Conservation (phyloP, 2,329 filamentous ascomycete genomes). For the Chalaropsis thielavioides region DNA sequence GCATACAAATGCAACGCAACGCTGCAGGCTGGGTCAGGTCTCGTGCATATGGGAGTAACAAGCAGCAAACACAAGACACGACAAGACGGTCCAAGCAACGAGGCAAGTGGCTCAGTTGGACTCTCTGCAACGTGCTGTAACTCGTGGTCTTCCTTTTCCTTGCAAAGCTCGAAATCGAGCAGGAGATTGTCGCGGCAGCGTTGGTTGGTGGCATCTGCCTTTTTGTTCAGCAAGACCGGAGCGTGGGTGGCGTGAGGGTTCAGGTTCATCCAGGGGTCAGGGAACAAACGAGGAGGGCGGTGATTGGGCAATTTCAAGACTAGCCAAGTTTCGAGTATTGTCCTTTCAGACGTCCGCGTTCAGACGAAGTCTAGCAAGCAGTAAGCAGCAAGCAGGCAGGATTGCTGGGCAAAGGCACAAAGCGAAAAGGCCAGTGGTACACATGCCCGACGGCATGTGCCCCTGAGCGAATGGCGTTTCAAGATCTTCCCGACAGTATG, state of each 20-base stretch:
- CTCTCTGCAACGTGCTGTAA: not conserved
- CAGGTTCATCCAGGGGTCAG: no score
- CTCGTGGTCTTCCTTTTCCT: not conserved
- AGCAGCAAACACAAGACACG: no score
- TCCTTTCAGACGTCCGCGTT: not conserved
- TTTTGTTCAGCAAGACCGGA: no score
- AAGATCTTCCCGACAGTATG: slow-evolving; percentile 1
- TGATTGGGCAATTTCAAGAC: not conserved
- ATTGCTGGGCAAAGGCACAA: not conserved
- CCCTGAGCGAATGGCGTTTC: not conserved
- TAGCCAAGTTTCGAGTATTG: not conserved
- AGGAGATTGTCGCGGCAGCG: not conserved
- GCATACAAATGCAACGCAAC: not conserved
- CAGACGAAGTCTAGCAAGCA: not conserved
- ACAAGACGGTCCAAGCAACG: not conserved
- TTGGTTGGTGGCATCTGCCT: no score
- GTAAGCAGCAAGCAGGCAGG: not conserved
- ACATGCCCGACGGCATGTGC: no score
- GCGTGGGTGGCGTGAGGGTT: no score
- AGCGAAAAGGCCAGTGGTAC: no score
- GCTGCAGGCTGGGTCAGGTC: not conserved
- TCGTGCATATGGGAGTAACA: not conserved
- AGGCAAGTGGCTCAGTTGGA: not conserved
- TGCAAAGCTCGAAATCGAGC: not conserved
- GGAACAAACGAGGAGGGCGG: not conserved